These are phyloP conservation scores for Picea sitchensis DNA, from an alignment of 75 land plant genomes.

Conservation along the genomic window DNA sequence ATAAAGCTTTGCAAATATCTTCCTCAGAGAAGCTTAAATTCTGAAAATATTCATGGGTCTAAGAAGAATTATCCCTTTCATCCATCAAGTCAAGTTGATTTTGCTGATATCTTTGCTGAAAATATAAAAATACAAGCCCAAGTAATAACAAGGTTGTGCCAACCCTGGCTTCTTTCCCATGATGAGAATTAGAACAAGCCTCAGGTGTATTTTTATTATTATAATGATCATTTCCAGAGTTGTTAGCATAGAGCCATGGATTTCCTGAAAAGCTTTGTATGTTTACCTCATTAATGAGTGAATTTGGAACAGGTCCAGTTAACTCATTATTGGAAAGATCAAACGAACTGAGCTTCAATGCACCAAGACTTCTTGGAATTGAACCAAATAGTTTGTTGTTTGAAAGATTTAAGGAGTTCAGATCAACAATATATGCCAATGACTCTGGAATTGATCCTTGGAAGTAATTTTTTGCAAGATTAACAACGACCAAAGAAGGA, in stretches of 20 bases:
- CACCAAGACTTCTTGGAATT: slow-evolving; percentile 30
- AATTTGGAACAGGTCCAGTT: slow-evolving; percentile 58
- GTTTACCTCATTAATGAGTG: slow-evolving; percentile 39
- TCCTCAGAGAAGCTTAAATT: too few relatives aligned
- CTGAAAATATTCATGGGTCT: too few relatives aligned
- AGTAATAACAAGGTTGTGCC: too few relatives aligned
- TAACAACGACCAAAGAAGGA: slow-evolving; percentile 38
- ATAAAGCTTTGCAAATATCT: too few relatives aligned
- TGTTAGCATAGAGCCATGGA: slow-evolving; percentile 36
- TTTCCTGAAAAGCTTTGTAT: slow-evolving; percentile 52
- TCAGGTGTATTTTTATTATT: too few relatives aligned
- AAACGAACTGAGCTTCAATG: slow-evolving; percentile 57
- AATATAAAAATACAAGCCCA: too few relatives aligned
- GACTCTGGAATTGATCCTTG: slow-evolving; percentile 33
- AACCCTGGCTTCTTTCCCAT: too few relatives aligned
- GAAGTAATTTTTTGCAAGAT: slow-evolving; percentile 53
- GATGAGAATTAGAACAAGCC: too few relatives aligned
- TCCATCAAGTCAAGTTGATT: too few relatives aligned
- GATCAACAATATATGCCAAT: slow-evolving; percentile 21
- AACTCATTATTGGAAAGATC: slow-evolving; percentile 61
- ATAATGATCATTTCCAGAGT: too few relatives aligned
- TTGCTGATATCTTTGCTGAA: too few relatives aligned
- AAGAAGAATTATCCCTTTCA: too few relatives aligned
- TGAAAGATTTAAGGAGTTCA: slow-evolving; percentile 62
- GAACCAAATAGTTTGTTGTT: slow-evolving; percentile 37